phyloP scores from a whole-genome alignment of 2,329 filamentous ascomycete species.

The Alternaria sp. region DNA sequence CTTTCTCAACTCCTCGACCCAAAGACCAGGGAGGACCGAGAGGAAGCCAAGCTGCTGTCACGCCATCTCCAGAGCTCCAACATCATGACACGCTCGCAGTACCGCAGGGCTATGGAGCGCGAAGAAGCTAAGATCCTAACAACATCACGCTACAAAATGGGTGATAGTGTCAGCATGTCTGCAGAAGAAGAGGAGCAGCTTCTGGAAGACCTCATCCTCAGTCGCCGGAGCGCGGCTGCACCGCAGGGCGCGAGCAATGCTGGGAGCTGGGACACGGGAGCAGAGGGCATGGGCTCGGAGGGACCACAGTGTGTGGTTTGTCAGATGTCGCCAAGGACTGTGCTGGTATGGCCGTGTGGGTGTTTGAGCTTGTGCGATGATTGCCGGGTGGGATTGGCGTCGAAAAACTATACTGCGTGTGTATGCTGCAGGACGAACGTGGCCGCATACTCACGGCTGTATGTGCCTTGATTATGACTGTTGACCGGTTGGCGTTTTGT shows the following conservation, averaged over 20 bases:
- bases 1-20: slow-evolving; percentile 86
- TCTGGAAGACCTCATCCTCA: slow-evolving; percentile 67
- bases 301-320: slow-evolving; percentile 93
- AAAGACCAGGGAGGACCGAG: slow-evolving; percentile 75
- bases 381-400: slow-evolving; percentile 88
- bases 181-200: slow-evolving; percentile 65
- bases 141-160: slow-evolving; percentile 42
- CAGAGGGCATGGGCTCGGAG: slow-evolving; percentile 74
- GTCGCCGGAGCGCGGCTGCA: slow-evolving; percentile 57
- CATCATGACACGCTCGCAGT: slow-evolving; percentile 84
- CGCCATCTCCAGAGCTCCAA: slow-evolving; percentile 76
- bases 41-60: slow-evolving; percentile 82
- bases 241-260: slow-evolving; percentile 43
- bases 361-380: slow-evolving; percentile 96
- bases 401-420: slow-evolving; percentile 97
- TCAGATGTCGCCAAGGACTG: slow-evolving; percentile 82
- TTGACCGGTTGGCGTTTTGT: slow-evolving; percentile 1
- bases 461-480: slow-evolving; percentile 69
- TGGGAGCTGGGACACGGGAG: slow-evolving; percentile 71
- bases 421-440: slow-evolving; percentile 93
- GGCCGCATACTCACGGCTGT: slow-evolving; percentile 87
- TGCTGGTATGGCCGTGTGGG: slow-evolving; percentile 96
- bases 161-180: slow-evolving; percentile 36
- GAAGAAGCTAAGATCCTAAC: slow-evolving; percentile 75
- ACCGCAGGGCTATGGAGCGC: slow-evolving; percentile 70